Conservation (phyloP, 148 eudicot genomes). For the Rhododendron simsii region DNA sequence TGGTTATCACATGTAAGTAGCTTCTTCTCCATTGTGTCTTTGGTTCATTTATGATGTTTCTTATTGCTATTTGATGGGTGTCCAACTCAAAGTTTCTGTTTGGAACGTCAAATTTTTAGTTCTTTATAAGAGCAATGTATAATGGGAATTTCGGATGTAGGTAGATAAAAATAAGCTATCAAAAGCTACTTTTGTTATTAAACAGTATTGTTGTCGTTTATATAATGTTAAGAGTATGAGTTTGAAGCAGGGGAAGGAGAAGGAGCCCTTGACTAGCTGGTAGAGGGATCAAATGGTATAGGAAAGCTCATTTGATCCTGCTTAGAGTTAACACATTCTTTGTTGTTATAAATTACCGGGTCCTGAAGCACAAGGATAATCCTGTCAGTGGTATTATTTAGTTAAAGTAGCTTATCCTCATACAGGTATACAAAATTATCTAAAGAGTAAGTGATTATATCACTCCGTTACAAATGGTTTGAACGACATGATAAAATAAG, state of each 20-base stretch:
- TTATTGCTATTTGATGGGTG: not conserved
- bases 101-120: not conserved
- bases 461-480: not conserved
- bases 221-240: not conserved
- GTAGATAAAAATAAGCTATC: not conserved
- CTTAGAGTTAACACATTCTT: not conserved
- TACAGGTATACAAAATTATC: not conserved
- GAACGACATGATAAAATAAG: not conserved
- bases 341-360: not conserved
- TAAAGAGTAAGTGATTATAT: not conserved
- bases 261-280: not conserved
- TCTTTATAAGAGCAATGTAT: not conserved
- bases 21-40: not conserved
- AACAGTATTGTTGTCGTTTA: not conserved
- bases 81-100: not conserved
- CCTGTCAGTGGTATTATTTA: not conserved
- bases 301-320: not conserved
- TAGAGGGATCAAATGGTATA: not conserved
- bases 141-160: not conserved
- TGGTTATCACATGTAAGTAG: conserved; percentile 86
- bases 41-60: not conserved
- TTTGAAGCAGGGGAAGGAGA: not conserved
- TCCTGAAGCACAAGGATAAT: not conserved
- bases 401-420: not conserved
- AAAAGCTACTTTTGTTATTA: not conserved